Evolutionary conservation across 208 protist genomes (phyloP), one percentile per base, ranked within the genome.

Genomic region (Leishmania major): DNA sequence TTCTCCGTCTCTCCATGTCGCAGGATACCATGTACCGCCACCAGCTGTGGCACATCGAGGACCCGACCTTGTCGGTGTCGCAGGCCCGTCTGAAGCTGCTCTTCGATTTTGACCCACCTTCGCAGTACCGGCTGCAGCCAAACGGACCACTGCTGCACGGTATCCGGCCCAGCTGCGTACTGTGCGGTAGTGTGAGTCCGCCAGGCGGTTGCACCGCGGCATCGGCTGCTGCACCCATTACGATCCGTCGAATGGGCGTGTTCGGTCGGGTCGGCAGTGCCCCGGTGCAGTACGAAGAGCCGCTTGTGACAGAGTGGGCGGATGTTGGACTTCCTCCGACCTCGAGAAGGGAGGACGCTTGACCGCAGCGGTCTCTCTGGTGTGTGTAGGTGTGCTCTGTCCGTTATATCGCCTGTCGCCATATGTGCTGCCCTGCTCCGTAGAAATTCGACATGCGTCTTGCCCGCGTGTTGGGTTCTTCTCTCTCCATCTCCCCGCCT

Each of bases 11-110:
- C 72, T 7, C 37, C n/a, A 92, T 95, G 82, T 96, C 93, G 19
- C 77, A 78, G 47, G 93, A 96, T 55, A 92, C 88, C 2, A 85
- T 87, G 53, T 96, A 96, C 70, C 78, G 84, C 1, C 90, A 95
- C 84, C 84, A 80, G 2, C 83, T 92, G 67, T 96, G 91, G 91
- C 84, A 93, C 75, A 86, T 94, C n/a, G 91, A 95, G 60, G 90
- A 91, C 47, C 88, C 91, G 0, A 94, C 90, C 3, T 83, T 95
- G 49, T 81, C 86, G 31, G 87, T 92, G 53, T 77, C 84, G 0
- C 85, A 90, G 59, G 89, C 88, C 13, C 90, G 87, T 17, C 83
- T 96, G 8, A 91, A 96, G 79, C 89, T 96, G 5, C 84, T 95
- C 47, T 81, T 91, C 19, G 92, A 95, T 78, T 96, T 96, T 75